phyloP scores from a whole-genome alignment of 805 yeast species.

The Candida montana region DNA sequence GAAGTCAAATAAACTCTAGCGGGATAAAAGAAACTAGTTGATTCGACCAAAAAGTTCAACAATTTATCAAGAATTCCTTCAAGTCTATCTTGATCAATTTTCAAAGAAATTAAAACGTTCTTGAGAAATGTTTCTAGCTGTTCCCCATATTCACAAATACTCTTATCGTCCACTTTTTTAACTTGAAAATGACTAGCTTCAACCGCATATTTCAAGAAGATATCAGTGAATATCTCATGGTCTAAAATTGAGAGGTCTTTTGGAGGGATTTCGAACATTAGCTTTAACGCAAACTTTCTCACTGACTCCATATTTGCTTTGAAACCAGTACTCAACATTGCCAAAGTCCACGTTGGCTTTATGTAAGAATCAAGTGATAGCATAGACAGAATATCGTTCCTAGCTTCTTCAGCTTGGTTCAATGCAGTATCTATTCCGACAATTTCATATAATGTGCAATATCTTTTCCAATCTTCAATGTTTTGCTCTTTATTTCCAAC shows the following conservation, averaged over 20 bases:
- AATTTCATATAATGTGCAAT: conserved; percentile 70
- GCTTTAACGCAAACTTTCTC: conserved; percentile 51
- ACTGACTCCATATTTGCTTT: conserved; percentile 75
- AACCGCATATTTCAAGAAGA: conserved; percentile 55
- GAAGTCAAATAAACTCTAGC: conserved; percentile 54
- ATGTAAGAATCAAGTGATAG: conserved; percentile 46
- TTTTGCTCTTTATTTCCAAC: conserved; percentile 19
- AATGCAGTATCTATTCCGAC: conserved; percentile 79
- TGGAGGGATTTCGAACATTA: conserved; percentile 48
- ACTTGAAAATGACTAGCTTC: conserved; percentile 57
- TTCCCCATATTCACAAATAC: conserved; percentile 55
- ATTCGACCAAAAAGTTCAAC: conserved; percentile 41
- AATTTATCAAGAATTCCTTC: conserved; percentile 25
- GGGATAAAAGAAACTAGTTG: conserved; percentile 58
- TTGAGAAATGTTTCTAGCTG: conserved; percentile 41
- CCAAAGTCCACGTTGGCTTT: conserved; percentile 66
- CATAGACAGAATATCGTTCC: conserved; percentile 51
- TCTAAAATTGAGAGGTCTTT: conserved; percentile 43
- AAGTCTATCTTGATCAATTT: conserved; percentile 26
- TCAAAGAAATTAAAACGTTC: conserved; percentile 28
- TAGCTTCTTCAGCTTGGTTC: conserved; percentile 80
- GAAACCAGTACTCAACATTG: conserved; percentile 71
- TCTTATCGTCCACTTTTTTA: conserved; percentile 26
- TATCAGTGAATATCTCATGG: conserved; percentile 34
- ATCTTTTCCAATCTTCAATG: conserved; percentile 63